Percentiles rank a stretch among this genome's conserved stretches.
phyloP scores from a whole-genome alignment of 345 rosid genomes.

The Sonneratia caseolaris region DNA sequence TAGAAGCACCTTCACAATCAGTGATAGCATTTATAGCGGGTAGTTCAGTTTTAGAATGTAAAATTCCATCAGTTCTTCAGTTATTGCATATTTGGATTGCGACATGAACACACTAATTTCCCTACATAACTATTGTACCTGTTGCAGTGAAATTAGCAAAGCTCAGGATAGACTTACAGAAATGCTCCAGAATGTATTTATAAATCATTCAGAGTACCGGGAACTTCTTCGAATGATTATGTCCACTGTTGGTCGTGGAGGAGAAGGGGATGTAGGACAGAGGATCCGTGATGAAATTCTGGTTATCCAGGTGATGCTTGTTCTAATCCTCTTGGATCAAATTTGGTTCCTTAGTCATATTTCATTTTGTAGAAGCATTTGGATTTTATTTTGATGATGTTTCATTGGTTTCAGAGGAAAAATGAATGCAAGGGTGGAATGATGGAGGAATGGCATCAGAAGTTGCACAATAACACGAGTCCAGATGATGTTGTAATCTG shows the following conservation, averaged over 20 bases:
- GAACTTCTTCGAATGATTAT: conserved; percentile 79
- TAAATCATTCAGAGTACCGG: conserved; percentile 46
- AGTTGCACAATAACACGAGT: conserved; percentile 96
- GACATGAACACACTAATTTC: not conserved
- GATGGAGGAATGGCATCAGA: conserved; percentile 99
- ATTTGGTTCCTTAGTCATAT: not conserved
- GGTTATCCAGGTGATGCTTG: conserved; percentile 73
- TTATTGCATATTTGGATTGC: not conserved
- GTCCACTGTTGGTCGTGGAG: conserved; percentile 98
- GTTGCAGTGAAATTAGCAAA: conserved; percentile 82
- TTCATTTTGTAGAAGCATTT: not conserved
- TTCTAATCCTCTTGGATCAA: not conserved
- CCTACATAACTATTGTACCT: not conserved
- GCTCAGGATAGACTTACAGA: conserved; percentile 97
- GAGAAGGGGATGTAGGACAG: conserved; percentile 99
- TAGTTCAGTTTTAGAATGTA: not conserved
- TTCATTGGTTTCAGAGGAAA: conserved; percentile 49
- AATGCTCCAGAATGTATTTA: conserved; percentile 54
- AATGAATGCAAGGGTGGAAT: conserved; percentile 96
- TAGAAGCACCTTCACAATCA: conserved; percentile 4
- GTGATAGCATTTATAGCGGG: not conserved
- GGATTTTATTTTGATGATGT: conserved; percentile 5
- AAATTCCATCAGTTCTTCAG: not conserved
- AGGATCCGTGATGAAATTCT: conserved; percentile 95
- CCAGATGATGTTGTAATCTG: conserved; percentile 97